A percentile compares a stretch with the other conserved stretches of the same genome.
phyloP scores from a whole-genome alignment of 148 eudicot genomes.

The Chenopodium quinoa region DNA sequence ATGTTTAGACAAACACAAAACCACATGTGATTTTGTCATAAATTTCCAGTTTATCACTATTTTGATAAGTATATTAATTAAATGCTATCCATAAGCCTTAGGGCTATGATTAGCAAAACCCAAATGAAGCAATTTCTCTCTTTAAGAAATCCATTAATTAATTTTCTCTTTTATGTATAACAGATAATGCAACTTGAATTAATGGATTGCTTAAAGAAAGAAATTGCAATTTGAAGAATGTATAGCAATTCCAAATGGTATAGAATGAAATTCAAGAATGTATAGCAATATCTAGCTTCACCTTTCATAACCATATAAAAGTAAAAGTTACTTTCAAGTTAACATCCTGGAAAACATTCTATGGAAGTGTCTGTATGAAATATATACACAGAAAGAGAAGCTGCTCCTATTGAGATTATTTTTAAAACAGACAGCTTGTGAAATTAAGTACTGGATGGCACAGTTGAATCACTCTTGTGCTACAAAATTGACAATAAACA shows the following conservation, averaged over 20 bases:
- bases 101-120: background rate
- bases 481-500: background rate
- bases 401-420: background rate
- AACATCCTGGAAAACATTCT: background rate
- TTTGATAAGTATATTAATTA: background rate
- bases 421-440: background rate
- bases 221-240: no score
- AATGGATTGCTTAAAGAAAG: no score
- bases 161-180: background rate
- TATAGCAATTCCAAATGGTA: background rate
- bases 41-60: background rate
- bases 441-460: background rate
- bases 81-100: background rate
- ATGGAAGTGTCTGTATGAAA: background rate
- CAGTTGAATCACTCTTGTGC: background rate
- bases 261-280: background rate
- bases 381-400: background rate
- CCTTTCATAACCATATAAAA: background rate
- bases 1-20: no score
- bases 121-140: no score
- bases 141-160: background rate
- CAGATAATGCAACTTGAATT: background rate
- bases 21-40: background rate
- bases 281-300: background rate
- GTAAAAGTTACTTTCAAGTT: background rate